Percentiles rank a stretch among this genome's conserved stretches.
phyloP scores from a whole-genome alignment of 2,329 filamentous ascomycete species.

The Nothomitra cinnamomea region DNA sequence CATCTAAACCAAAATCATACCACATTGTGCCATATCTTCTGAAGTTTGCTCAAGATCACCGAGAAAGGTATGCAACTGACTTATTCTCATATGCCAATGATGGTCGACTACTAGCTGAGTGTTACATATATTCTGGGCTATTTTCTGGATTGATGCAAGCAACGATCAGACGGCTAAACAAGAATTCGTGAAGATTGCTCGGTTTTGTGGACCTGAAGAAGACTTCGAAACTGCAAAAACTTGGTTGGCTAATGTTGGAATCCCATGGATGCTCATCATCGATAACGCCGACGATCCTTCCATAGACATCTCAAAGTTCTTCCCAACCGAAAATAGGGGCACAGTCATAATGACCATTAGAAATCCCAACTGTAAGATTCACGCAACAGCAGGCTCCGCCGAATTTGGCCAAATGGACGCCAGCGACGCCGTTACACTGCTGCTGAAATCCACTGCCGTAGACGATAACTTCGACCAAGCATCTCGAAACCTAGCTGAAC shows the following conservation, averaged over 20 bases:
- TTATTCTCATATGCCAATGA: background rate
- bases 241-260: constrained; percentile 13
- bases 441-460: constrained; percentile 13
- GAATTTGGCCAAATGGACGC: constrained; percentile 15
- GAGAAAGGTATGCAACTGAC: background rate
- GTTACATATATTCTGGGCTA: constrained; percentile 16
- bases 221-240: constrained; percentile 12
- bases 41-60: constrained; percentile 7
- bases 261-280: constrained; percentile 15
- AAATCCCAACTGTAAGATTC: too few relatives aligned
- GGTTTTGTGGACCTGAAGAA: constrained; percentile 12
- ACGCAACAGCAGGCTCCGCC: background rate
- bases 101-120: background rate
- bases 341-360: constrained; percentile 14
- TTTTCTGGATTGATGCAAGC: constrained; percentile 23
- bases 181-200: constrained; percentile 15
- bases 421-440: constrained; percentile 16
- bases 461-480: background rate
- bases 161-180: constrained; percentile 14
- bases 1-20: too few relatives aligned
- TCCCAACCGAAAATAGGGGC: constrained; percentile 20
- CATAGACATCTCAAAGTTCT: constrained; percentile 17
- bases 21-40: too few relatives aligned
- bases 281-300: constrained; percentile 20
- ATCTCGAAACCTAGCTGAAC: constrained; percentile 1